Percentiles rank a stretch among this genome's conserved stretches.
These are phyloP conservation scores for Blastocystis sp. DNA, from an alignment of 352 stramenopile species.

Conservation along the genomic window DNA sequence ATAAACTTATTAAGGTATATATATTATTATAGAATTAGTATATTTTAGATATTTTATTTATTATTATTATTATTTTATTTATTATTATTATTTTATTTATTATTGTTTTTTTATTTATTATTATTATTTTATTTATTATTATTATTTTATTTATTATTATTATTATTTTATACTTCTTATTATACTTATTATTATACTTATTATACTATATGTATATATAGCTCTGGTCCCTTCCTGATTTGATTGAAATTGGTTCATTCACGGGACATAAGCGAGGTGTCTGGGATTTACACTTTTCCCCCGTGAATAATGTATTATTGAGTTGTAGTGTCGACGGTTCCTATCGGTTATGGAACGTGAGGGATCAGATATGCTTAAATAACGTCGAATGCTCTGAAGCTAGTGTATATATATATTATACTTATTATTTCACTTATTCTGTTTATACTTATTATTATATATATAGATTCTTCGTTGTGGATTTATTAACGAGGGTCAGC, in stretches of 20 bases:
- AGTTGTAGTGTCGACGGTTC: conserved; percentile 82
- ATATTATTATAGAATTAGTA: too few relatives aligned
- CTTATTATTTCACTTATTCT: conserved; percentile 54
- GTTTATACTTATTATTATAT: too few relatives aligned
- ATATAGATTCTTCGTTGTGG: conserved; percentile 55
- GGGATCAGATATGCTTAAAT: conserved; percentile 76
- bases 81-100: too few relatives aligned
- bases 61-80: too few relatives aligned
- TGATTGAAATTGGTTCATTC: conserved; percentile 67
- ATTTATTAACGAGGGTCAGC: conserved; percentile 65
- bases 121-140: too few relatives aligned
- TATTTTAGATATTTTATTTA: too few relatives aligned
- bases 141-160: too few relatives aligned
- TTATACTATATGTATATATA: too few relatives aligned
- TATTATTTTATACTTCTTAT: too few relatives aligned
- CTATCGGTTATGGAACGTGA: conserved; percentile 81
- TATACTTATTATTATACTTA: too few relatives aligned
- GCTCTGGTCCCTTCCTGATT: conserved; percentile 69
- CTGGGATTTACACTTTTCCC: conserved; percentile 84
- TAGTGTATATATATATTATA: conserved; percentile 46
- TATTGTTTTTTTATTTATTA: too few relatives aligned
- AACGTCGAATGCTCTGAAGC: conserved; percentile 72
- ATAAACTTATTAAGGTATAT: conserved; percentile 95
- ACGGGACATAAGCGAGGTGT: conserved; percentile 87
- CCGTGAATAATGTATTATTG: conserved; percentile 76